Conservation (phyloP, 768 basidiomycete genomes). For the Punctularia strigosozonata region DNA sequence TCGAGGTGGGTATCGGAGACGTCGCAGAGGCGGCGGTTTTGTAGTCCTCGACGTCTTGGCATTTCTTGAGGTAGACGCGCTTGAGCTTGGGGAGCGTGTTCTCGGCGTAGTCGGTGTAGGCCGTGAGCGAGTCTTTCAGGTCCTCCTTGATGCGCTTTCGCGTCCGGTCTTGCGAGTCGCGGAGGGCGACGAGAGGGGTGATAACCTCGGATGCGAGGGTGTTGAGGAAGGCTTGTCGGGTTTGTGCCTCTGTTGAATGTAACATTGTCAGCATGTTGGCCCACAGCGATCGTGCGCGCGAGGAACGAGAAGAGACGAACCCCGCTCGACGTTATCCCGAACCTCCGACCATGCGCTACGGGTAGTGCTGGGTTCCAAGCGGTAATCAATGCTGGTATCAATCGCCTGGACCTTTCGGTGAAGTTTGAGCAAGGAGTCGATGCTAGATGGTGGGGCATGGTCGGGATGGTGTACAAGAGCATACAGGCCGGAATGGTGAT, state of each 20-base stretch:
- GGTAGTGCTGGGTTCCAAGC: conserved; percentile 47
- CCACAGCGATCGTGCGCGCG: neutral
- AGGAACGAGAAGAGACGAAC: conserved; percentile 21
- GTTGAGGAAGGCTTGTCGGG: conserved; percentile 66
- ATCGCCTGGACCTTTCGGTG: conserved; percentile 60
- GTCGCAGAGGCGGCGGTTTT: conserved; percentile 20
- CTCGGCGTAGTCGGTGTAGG: conserved; percentile 77
- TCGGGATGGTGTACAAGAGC: neutral
- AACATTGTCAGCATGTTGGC: neutral
- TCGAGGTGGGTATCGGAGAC: conserved; percentile 19
- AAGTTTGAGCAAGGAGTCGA: conserved; percentile 63
- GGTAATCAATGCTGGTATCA: conserved; percentile 66
- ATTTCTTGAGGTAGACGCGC: conserved; percentile 70
- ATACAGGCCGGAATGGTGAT: neutral
- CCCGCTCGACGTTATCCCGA: conserved; percentile 76
- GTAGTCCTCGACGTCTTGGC: conserved; percentile 84
- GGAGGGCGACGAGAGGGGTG: conserved; percentile 45
- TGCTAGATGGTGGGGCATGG: conserved; percentile 26
- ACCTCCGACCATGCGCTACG: conserved; percentile 77
- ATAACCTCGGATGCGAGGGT: conserved; percentile 69
- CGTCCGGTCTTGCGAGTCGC: conserved; percentile 92
- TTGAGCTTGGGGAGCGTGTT: conserved; percentile 73
- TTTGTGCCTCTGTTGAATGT: conserved; percentile 54
- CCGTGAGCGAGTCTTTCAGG: conserved; percentile 61
- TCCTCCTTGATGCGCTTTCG: conserved; percentile 87